Evolutionary conservation across 306 rosid genomes (phyloP).

Genomic region (Casuarina glauca): DNA sequence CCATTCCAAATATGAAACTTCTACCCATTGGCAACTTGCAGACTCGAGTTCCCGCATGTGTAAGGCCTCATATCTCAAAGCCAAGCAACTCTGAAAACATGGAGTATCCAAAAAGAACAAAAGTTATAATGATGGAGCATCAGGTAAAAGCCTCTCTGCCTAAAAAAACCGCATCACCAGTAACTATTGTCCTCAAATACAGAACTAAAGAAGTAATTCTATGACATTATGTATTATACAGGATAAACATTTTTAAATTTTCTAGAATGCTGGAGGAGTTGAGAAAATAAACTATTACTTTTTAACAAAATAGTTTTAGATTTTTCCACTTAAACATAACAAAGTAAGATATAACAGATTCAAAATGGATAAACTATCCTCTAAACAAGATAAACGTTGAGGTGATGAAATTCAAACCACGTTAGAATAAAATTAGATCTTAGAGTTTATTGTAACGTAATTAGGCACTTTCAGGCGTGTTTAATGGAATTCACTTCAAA

Average conservation of each 20-base stretch:
- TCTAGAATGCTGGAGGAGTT: not conserved
- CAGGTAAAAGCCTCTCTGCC: not conserved
- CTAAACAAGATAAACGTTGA: too few relatives aligned
- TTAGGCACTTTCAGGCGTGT: not conserved
- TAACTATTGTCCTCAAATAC: not conserved
- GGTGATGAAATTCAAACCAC: too few relatives aligned
- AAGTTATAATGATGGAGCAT: not conserved
- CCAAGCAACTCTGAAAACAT: slow-evolving; percentile 71
- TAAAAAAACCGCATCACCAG: not conserved
- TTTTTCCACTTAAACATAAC: not conserved
- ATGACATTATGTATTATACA: not conserved
- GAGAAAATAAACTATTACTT: not conserved
- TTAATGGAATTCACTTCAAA: not conserved
- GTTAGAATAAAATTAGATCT: not conserved
- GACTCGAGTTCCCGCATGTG: slow-evolving; percentile 59
- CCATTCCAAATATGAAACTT: slow-evolving; percentile 70
- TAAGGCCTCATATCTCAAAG: slow-evolving; percentile 87
- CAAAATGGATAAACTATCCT: too few relatives aligned
- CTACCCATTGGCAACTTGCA: slow-evolving; percentile 46
- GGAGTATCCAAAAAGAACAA: not conserved
- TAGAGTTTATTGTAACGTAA: not conserved
- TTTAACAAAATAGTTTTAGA: not conserved
- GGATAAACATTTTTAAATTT: not conserved
- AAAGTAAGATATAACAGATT: not conserved
- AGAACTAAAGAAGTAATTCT: not conserved